phyloP scores from a whole-genome alignment of 2,329 filamentous ascomycete species.

The Arachnopeziza araneosa region DNA sequence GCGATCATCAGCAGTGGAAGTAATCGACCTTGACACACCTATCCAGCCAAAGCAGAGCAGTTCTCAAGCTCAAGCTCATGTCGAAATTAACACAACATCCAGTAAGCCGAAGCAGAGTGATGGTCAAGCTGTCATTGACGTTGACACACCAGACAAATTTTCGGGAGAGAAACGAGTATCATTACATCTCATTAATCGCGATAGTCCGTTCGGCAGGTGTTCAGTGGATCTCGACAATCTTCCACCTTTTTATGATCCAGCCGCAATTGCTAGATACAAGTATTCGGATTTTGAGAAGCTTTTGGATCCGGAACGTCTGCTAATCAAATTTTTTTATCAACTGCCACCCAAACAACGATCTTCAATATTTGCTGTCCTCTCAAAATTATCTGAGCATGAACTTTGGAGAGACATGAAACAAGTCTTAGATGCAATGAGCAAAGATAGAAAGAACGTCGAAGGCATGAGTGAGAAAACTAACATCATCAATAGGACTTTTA shows the following conservation, averaged over 20 bases:
- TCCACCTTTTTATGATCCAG: constrained; percentile 19
- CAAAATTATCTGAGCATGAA: constrained; percentile 6
- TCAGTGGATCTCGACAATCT: constrained; percentile 5
- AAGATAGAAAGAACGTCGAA: constrained; percentile 1
- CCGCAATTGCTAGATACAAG: constrained; percentile 18
- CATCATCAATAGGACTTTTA: constrained; percentile 11
- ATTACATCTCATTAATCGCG: constrained; percentile 3
- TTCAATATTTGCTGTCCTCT: constrained; percentile 11
- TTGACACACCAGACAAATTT: neutral
- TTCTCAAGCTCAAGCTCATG: too few relatives aligned
- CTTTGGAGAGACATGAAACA: constrained; percentile 11
- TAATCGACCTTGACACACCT: constrained; percentile 15
- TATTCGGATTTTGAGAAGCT: constrained; percentile 17
- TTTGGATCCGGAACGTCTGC: constrained; percentile 32
- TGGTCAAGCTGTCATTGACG: neutral
- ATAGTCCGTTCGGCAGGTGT: constrained; percentile 3
- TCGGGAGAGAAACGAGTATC: neutral
- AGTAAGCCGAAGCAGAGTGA: constrained; percentile 6
- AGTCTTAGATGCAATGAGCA: constrained; percentile 8
- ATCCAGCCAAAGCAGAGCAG: constrained; percentile 7
- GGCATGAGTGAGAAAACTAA: constrained; percentile 13
- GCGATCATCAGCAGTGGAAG: neutral
- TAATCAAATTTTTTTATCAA: constrained; percentile 38
- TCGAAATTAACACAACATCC: too few relatives aligned
- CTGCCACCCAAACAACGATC: constrained; percentile 15